These are phyloP conservation scores for Aureobasidium lini DNA, from an alignment of 2,329 filamentous ascomycete species.

Conservation along the genomic window DNA sequence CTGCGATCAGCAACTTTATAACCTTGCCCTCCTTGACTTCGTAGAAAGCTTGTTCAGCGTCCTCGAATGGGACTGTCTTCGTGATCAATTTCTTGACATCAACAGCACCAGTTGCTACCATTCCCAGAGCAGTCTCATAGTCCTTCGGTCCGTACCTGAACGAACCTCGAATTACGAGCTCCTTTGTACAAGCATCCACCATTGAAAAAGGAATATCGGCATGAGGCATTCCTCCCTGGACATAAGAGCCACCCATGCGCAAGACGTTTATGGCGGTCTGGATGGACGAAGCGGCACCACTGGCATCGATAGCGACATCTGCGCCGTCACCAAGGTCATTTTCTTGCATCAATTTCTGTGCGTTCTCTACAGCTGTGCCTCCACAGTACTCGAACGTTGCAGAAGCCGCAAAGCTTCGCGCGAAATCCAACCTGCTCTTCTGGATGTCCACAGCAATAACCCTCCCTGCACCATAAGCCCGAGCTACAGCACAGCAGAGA, in stretches of 20 bases:
- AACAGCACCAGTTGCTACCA: conserved; percentile 16
- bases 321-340: conserved; percentile 34
- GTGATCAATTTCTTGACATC: conserved; percentile 18
- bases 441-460: conserved; percentile 21
- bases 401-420: conserved; percentile 15
- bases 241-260: conserved; percentile 38
- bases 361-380: conserved; percentile 11
- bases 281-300: conserved; percentile 38
- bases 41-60: conserved; percentile 19
- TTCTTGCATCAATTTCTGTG: conserved; percentile 18
- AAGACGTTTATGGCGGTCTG: conserved; percentile 36
- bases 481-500: conserved; percentile 22
- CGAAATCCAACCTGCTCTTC: conserved; percentile 14
- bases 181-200: conserved; percentile 22
- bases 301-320: conserved; percentile 42
- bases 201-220: conserved; percentile 21
- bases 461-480: conserved; percentile 20
- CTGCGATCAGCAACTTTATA: conserved; percentile 23
- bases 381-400: conserved; percentile 17
- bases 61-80: conserved; percentile 17
- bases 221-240: conserved; percentile 22
- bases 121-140: conserved; percentile 20
- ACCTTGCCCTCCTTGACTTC: conserved; percentile 18
- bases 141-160: conserved; percentile 26
- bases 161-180: conserved; percentile 22